These are phyloP conservation scores for Plicaturopsis crispa DNA, from an alignment of 768 basidiomycete species.

Conservation along the genomic window DNA sequence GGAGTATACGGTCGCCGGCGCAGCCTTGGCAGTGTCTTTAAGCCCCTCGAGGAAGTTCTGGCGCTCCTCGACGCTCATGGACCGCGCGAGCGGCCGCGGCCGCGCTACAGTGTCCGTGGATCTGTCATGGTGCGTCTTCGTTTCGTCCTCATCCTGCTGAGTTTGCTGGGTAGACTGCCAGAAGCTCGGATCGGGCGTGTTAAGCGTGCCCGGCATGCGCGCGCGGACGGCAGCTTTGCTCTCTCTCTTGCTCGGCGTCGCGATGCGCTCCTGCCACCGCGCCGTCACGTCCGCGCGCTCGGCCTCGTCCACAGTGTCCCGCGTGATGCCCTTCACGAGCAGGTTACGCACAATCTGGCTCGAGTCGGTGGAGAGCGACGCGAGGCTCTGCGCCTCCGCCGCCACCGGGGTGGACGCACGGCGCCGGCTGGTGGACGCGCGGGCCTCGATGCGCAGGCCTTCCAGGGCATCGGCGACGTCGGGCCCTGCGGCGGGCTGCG, in stretches of 20 bases:
- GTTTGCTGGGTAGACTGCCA: conserved; percentile 14
- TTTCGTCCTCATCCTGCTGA: conserved; percentile 18
- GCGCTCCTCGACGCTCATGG: conserved; percentile 25
- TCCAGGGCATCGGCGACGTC: conserved; percentile 19
- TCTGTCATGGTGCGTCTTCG: conserved; percentile 13
- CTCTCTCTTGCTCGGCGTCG: conserved; percentile 3
- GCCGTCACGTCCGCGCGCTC: conserved; percentile 12
- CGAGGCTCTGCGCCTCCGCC: conserved; percentile 24
- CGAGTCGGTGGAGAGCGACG: conserved; percentile 25
- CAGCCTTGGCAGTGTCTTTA: conserved; percentile 12
- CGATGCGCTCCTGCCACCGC: conserved; percentile 20
- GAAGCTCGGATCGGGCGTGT: conserved; percentile 20
- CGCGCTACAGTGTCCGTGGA: conserved; percentile 7
- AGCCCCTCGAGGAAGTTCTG: conserved; percentile 22
- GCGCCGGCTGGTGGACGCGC: conserved; percentile 9
- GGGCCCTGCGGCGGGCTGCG: conserved; percentile 15
- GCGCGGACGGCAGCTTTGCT: conserved; percentile 13
- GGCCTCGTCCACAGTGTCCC: conserved; percentile 11
- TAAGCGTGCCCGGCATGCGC: conserved; percentile 23
- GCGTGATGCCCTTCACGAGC: conserved; percentile 24
- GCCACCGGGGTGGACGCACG: conserved; percentile 18
- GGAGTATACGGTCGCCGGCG: conserved; percentile 24
- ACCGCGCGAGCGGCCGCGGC: conserved; percentile 14
- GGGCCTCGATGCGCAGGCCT: conserved; percentile 21
- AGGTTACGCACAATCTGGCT: conserved; percentile 23